These are phyloP conservation scores for Colletotrichum costaricense DNA, from an alignment of 2,329 filamentous ascomycete genomes.

Conservation along the genomic window DNA sequence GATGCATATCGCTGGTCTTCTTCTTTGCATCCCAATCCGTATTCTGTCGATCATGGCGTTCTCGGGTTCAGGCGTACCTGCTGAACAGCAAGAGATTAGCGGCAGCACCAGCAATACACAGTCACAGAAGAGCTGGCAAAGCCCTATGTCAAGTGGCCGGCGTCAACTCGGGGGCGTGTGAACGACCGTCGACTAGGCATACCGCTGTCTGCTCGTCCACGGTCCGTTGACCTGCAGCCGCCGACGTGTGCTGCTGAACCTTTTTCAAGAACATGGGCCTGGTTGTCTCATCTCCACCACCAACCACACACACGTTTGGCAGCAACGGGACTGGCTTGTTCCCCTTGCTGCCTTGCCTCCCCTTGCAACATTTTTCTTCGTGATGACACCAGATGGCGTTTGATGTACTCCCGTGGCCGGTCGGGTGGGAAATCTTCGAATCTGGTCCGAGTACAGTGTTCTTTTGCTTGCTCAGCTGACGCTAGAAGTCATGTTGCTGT, in stretches of 20 bases:
- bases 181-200: slow-evolving; percentile 6
- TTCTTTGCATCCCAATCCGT: background rate
- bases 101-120: slow-evolving; percentile 1
- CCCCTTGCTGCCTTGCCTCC: slow-evolving; percentile 6
- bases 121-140: background rate
- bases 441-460: background rate
- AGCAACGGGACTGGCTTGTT: slow-evolving; percentile 7
- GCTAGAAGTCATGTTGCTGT: slow-evolving; percentile 13
- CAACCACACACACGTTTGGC: slow-evolving; percentile 20
- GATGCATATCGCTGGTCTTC: background rate
- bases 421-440: slow-evolving; percentile 19
- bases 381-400: slow-evolving; percentile 20
- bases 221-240: slow-evolving; percentile 27
- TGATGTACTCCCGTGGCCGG: slow-evolving; percentile 26
- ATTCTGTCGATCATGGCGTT: slow-evolving; percentile 27
- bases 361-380: background rate
- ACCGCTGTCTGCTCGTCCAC: slow-evolving; percentile 14
- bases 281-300: slow-evolving; percentile 33
- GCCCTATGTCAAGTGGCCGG: slow-evolving; percentile 23
- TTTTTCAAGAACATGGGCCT: slow-evolving; percentile 18
- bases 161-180: slow-evolving; percentile 12
- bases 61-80: slow-evolving; percentile 20
- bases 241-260: slow-evolving; percentile 21
- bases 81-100: slow-evolving; percentile 5
- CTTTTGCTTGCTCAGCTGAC: slow-evolving; percentile 25